Evolutionary conservation across 176 grass and related monocot genomes (phyloP).

Genomic region (Puya raimondii): DNA sequence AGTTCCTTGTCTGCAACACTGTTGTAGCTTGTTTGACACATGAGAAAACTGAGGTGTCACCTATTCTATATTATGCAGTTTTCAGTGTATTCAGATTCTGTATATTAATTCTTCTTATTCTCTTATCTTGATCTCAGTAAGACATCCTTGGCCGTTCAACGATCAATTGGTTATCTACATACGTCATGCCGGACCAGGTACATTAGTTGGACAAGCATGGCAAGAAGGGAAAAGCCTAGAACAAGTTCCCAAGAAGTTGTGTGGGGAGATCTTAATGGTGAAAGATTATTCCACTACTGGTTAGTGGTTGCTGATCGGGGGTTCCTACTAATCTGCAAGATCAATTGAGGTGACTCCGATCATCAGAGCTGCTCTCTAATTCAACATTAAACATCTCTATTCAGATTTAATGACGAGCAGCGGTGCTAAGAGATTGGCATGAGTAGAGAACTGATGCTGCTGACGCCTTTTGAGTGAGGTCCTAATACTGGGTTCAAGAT

Average conservation of each 20-base stretch:
- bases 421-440: too few relatives aligned
- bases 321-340: neutral
- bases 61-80: neutral
- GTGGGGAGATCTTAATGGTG: constrained; percentile 19
- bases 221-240: constrained; percentile 26
- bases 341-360: neutral
- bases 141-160: constrained; percentile 18
- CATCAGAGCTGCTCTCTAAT: neutral
- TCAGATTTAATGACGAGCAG: too few relatives aligned
- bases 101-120: neutral
- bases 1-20: neutral
- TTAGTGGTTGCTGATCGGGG: neutral
- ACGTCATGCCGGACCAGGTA: constrained; percentile 22
- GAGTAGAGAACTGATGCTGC: too few relatives aligned
- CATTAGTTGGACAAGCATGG: constrained; percentile 25
- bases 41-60: neutral
- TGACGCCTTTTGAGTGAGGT: too few relatives aligned
- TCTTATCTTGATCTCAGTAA: neutral
- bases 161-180: constrained; percentile 30
- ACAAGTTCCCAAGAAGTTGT: constrained; percentile 23
- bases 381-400: neutral
- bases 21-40: neutral
- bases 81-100: neutral
- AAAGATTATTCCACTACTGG: constrained; percentile 9
- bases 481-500: too few relatives aligned